Evolutionary conservation across 2,329 filamentous ascomycete genomes (phyloP), one percentile per base, ranked within the genome.

Genomic region (Alternaria sp.): DNA sequence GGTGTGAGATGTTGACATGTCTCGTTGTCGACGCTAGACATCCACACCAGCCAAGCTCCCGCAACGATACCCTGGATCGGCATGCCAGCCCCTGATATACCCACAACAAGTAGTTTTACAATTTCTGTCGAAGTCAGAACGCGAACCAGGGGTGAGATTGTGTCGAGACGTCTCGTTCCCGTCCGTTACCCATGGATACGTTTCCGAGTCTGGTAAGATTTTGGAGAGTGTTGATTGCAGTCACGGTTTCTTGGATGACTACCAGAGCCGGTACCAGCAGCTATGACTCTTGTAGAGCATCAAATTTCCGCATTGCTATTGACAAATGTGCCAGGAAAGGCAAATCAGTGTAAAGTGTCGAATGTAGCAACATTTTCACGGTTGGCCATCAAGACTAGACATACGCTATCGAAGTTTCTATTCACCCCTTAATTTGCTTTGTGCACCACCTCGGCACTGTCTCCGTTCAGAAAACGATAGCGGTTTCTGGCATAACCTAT

Each of bases 1-100:
- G 54, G 53, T 39, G 32, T 54, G 53, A 51, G 32, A 36, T 48
- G 34, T 61, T 47, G 54, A 53, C 52, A 57, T 41, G 42, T 51
- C 48, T 61, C 22, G 36, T 46, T 51, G 41, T 43, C 34, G 26
- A 34, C 42, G 52, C 53, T 48, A 51, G 43, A 34, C 54, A 53
- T 16, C 26, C 32, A 54, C 55, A 47, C 54, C 42, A 61, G 39
- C 44, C 8, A 44, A 54, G 55, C 54, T 48, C 22, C 36, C 43
- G 44, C 36, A 32, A 57, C 43, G 16, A 47, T 46, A 49, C 42
- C 54, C n/a, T 52, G 58, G 58, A 48, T 49, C 58, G 38, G 24
- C 16, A 22, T 57, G 34, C 54, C 54, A 57, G 36, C 36, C 30
- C 39, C 38, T 43, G 14, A 32, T 18, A 38, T 48, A 22, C 36